These are phyloP conservation scores for Aristolochia californica DNA, from an alignment of 164 flowering plant species.

Conservation along the genomic window DNA sequence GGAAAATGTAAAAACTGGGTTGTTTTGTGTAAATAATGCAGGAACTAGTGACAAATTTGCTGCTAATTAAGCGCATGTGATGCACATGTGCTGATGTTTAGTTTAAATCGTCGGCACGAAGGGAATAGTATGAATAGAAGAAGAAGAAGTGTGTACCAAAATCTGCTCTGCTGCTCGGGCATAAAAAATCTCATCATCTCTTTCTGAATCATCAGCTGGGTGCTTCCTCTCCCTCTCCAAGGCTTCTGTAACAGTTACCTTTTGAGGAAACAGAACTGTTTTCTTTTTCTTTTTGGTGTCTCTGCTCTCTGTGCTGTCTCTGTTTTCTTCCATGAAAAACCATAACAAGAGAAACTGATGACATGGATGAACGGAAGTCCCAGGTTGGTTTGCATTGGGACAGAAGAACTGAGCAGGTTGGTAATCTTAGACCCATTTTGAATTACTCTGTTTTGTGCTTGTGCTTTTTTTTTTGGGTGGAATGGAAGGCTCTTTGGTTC, in stretches of 20 bases:
- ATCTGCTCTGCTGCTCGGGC: background rate
- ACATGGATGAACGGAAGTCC: constrained; percentile 26
- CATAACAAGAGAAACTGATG: background rate
- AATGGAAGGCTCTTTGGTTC: background rate
- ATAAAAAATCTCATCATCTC: background rate
- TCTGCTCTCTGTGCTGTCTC: background rate
- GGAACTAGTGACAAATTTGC: background rate
- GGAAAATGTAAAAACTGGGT: background rate
- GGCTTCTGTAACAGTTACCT: background rate
- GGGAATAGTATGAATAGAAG: constrained; percentile 10
- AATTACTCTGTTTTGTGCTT: background rate
- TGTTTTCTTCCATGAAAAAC: constrained; percentile 12
- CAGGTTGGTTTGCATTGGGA: constrained; percentile 16
- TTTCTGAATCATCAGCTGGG: too few relatives aligned
- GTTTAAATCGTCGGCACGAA: constrained; percentile 14
- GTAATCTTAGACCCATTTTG: background rate
- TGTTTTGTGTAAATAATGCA: background rate
- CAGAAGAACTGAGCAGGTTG: constrained; percentile 43
- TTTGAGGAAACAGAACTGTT: background rate
- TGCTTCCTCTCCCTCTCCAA: background rate
- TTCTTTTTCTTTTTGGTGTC: background rate
- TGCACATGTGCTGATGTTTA: constrained; percentile 19
- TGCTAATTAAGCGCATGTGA: constrained; percentile 7
- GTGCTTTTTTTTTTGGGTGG: background rate
- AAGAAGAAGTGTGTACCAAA: constrained; percentile 2